Evolutionary conservation across 306 rosid genomes (phyloP).

Genomic region (Cercis canadensis): DNA sequence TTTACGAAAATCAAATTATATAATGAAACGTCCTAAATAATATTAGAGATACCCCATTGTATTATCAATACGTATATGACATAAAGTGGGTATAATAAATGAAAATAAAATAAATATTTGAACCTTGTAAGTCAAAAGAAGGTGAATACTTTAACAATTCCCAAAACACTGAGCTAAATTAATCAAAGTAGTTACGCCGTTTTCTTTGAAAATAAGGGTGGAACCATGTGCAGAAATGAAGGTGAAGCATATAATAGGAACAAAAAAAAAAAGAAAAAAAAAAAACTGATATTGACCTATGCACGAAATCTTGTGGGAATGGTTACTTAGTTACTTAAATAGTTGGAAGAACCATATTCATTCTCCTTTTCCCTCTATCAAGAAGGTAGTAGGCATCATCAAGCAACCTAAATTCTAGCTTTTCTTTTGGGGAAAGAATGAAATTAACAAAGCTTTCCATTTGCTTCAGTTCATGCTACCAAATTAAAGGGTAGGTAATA

Average conservation of each 20-base stretch:
- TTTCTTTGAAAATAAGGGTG: slow-evolving; percentile 38
- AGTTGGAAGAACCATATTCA: not conserved
- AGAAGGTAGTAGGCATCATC: too few species aligned
- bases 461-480: not conserved
- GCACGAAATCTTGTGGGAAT: not conserved
- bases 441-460: not conserved
- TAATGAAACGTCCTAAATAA: too few species aligned
- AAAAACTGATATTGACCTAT: not conserved
- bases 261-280: too few species aligned
- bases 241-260: slow-evolving; percentile 11
- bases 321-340: slow-evolving; percentile 2
- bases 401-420: not conserved
- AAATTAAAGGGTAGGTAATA: not conserved
- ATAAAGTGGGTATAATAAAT: too few species aligned
- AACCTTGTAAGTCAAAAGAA: not conserved
- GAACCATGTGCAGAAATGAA: slow-evolving; percentile 30
- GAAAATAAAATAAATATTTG: too few species aligned
- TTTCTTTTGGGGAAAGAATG: slow-evolving; percentile 1
- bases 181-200: slow-evolving; percentile 38
- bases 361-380: too few species aligned
- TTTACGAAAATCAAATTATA: too few species aligned
- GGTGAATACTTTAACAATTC: slow-evolving; percentile 13
- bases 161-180: slow-evolving; percentile 8
- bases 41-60: too few species aligned
- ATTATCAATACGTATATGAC: too few species aligned